Evolutionary conservation across 2,329 filamentous ascomycete species (phyloP).

Genomic region (Ceratocystis variospora): DNA sequence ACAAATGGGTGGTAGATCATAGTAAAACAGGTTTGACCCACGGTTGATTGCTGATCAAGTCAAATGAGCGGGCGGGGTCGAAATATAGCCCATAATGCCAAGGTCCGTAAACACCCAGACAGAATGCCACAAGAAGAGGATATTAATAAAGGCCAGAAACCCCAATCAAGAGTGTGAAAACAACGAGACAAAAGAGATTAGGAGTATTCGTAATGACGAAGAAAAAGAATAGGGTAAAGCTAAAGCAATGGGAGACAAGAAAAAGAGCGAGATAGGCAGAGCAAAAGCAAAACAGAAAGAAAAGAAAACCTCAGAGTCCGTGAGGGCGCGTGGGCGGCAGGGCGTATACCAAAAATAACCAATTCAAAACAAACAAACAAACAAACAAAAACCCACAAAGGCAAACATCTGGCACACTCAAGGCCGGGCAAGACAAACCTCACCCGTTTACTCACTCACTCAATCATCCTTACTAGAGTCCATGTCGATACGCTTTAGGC

Average conservation of each 20-base stretch:
- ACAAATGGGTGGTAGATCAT: too few species aligned
- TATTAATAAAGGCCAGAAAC: not conserved
- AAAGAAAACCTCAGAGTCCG: constrained; percentile 7
- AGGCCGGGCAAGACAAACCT: not conserved
- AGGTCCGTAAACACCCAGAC: too few species aligned
- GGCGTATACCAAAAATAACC: constrained; percentile 5
- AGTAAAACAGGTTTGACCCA: too few species aligned
- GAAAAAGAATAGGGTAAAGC: not conserved
- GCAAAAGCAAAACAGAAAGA: not conserved
- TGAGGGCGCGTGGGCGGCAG: constrained; percentile 6
- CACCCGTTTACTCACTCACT: not conserved
- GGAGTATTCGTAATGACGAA: not conserved
- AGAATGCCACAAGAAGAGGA: not conserved
- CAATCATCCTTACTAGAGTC: constrained; percentile 20
- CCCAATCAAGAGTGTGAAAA: too few species aligned
- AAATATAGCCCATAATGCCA: too few species aligned
- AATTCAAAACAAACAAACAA: constrained; percentile 1
- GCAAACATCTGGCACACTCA: not conserved
- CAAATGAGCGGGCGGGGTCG: too few species aligned
- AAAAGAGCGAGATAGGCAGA: not conserved
- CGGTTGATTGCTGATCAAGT: too few species aligned
- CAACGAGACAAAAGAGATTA: constrained; percentile 1
- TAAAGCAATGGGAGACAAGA: not conserved
- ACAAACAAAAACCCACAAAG: not conserved
- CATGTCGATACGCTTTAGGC: constrained; percentile 30